Evolutionary conservation across 169 alveolate species (phyloP).

Genomic region (Cytauxzoon felis): DNA sequence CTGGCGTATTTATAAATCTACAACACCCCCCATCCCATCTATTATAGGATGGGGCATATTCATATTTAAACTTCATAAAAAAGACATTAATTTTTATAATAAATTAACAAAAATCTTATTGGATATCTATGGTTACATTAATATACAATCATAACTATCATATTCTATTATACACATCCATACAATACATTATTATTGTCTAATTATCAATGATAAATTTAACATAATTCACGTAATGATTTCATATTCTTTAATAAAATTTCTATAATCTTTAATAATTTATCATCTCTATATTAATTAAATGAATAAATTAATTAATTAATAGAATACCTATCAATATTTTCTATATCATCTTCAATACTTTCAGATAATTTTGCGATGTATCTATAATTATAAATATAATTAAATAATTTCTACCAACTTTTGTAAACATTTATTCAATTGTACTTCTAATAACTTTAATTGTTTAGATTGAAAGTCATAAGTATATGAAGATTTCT

Average conservation of each 20-base stretch:
- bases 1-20: too few species aligned
- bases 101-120: too few species aligned
- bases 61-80: too few species aligned
- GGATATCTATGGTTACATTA: too few species aligned
- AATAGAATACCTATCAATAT: slow-evolving; percentile 5
- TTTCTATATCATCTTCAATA: background rate
- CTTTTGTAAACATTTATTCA: slow-evolving; percentile 9
- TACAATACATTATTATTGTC: too few species aligned
- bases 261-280: slow-evolving; percentile 1
- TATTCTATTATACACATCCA: too few species aligned
- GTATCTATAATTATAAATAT: slow-evolving; percentile 3
- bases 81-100: too few species aligned
- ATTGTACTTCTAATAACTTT: slow-evolving; percentile 14
- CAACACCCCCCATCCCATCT: too few species aligned
- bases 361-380: background rate
- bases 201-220: too few species aligned
- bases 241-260: background rate
- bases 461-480: slow-evolving; percentile 17
- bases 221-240: too few species aligned
- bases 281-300: background rate
- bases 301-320: background rate
- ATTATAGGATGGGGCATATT: too few species aligned
- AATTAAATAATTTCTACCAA: background rate
- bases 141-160: too few species aligned
- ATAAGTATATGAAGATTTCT: background rate